phyloP scores from a whole-genome alignment of 2,329 filamentous ascomycete genomes.

The Cercospora beticola region DNA sequence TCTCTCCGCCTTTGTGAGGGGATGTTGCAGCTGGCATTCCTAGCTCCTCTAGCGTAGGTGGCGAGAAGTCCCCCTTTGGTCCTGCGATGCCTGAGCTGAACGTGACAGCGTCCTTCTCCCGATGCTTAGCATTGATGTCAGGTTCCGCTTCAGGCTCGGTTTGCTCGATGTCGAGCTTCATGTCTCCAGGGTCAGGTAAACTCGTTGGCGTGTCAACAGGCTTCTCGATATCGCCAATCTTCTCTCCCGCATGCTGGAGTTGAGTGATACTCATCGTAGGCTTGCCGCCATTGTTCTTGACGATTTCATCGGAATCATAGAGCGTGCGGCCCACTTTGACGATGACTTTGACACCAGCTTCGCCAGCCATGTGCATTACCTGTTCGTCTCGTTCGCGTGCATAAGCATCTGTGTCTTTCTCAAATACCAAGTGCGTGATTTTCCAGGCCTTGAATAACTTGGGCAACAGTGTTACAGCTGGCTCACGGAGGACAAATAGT shows the following conservation, averaged over 20 bases:
- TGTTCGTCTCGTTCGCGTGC: constrained; percentile 62
- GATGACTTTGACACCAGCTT: constrained; percentile 69
- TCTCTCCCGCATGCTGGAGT: constrained; percentile 61
- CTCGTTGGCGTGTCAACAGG: constrained; percentile 60
- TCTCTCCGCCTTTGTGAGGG: constrained; percentile 70
- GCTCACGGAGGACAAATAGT: constrained; percentile 70
- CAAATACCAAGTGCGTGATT: constrained; percentile 74
- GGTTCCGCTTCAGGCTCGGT: constrained; percentile 51
- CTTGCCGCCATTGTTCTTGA: constrained; percentile 63
- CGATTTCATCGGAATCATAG: constrained; percentile 71
- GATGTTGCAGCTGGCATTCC: constrained; percentile 66
- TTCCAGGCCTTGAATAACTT: constrained; percentile 73
- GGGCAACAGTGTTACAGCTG: constrained; percentile 67
- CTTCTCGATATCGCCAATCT: constrained; percentile 60
- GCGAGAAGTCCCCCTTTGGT: constrained; percentile 65
- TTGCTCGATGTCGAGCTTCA: constrained; percentile 58
- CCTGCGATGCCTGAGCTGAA: constrained; percentile 62
- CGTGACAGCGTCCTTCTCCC: constrained; percentile 55
- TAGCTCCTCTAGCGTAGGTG: constrained; percentile 70
- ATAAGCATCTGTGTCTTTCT: constrained; percentile 76
- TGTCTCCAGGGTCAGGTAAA: constrained; percentile 66
- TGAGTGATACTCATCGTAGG: constrained; percentile 74
- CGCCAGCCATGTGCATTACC: constrained; percentile 59
- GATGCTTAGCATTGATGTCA: constrained; percentile 61
- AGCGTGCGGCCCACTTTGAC: constrained; percentile 64